Percentiles rank a stretch among this genome's conserved stretches.
Conservation (phyloP, 2,329 filamentous ascomycete species). For the Zasmidium cellare region DNA sequence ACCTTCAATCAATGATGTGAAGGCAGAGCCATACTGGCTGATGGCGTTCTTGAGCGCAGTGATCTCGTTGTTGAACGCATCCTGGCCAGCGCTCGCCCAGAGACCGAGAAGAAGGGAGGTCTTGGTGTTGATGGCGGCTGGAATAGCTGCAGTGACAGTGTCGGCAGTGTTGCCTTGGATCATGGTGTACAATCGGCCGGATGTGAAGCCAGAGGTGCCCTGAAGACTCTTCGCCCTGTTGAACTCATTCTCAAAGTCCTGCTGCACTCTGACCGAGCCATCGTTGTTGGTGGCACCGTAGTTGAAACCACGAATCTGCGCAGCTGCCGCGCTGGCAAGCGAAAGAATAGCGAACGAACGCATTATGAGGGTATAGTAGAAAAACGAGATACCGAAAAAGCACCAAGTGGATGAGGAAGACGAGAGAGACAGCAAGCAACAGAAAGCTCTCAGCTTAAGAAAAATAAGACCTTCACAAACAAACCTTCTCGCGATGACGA, state of each 20-base stretch:
- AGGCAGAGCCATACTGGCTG: conserved; percentile 63
- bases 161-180: conserved; percentile 56
- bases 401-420: neutral
- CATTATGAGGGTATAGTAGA: conserved; percentile 28
- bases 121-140: conserved; percentile 77
- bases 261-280: conserved; percentile 59
- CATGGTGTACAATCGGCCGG: conserved; percentile 68
- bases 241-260: conserved; percentile 72
- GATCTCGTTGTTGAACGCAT: conserved; percentile 70
- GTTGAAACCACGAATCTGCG: conserved; percentile 66
- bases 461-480: neutral
- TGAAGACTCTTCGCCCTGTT: conserved; percentile 62
- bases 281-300: conserved; percentile 65
- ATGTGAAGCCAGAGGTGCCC: conserved; percentile 48
- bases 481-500: conserved; percentile 5
- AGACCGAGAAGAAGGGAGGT: conserved; percentile 79
- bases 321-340: conserved; percentile 40
- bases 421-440: neutral
- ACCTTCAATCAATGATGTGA: conserved; percentile 69
- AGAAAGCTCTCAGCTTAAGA: neutral
- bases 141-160: conserved; percentile 68
- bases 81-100: conserved; percentile 59
- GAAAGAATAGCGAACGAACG: conserved; percentile 36
- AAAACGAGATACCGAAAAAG: neutral
- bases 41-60: conserved; percentile 70